Percentiles rank a stretch among this genome's conserved stretches.
phyloP scores from a whole-genome alignment of 2,329 filamentous ascomycete species.

The Parastagonospora nodorum region DNA sequence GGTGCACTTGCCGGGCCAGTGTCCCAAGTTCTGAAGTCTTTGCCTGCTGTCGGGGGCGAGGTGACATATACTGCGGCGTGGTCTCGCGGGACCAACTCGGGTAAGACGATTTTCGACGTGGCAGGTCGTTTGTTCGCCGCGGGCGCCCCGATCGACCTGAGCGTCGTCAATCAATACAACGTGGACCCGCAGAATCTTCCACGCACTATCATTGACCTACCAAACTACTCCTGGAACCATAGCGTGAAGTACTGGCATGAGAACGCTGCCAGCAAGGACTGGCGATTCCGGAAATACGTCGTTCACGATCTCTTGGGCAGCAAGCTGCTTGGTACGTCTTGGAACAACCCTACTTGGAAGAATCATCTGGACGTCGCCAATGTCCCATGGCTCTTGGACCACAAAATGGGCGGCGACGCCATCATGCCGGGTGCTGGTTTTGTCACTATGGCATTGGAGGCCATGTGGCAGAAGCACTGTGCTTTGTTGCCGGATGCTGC shows the following conservation, averaged over 20 bases:
- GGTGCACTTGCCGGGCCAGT: constrained; percentile 11
- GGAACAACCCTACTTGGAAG: too few relatives aligned
- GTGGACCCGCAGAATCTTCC: neutral
- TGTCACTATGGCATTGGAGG: too few relatives aligned
- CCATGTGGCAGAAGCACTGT: too few relatives aligned
- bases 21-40: constrained; percentile 5
- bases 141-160: constrained; percentile 4
- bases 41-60: constrained; percentile 2
- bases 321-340: too few relatives aligned
- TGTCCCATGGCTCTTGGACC: too few relatives aligned
- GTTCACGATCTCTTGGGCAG: too few relatives aligned
- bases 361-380: too few relatives aligned
- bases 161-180: constrained; percentile 12
- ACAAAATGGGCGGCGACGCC: too few relatives aligned
- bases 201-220: constrained; percentile 24
- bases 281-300: too few relatives aligned
- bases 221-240: constrained; percentile 44
- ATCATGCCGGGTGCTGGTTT: too few relatives aligned
- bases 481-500: too few relatives aligned
- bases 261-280: neutral
- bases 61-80: too few relatives aligned
- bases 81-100: constrained; percentile 10
- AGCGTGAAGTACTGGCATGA: constrained; percentile 29
- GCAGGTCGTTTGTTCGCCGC: constrained; percentile 4
- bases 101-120: constrained; percentile 8